Base-by-base conservation (phyloP, 225 moss, liverwort and hornwort species). In the Bryum argenteum region DNA sequence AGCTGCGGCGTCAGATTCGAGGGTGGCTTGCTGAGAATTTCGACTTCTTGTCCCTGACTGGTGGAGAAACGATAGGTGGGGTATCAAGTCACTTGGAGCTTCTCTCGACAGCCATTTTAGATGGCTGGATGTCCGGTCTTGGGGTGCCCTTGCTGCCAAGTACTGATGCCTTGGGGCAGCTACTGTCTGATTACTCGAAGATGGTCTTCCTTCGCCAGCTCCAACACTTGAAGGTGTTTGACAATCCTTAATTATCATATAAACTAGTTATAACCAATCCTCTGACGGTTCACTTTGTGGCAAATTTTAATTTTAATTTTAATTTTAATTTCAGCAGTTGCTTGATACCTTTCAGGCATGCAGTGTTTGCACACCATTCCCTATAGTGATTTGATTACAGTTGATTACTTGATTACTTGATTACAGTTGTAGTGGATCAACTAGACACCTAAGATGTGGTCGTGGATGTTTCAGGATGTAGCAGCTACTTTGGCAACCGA, bases 81-180 rank as follows among this genome's bases (percentile, higher is more conserved):
- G 92, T 89, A 48, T 92, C 91, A 41, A 81, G 81, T 60, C 94
- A 94, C 71, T 81, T 99, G 73, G 98, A 99, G 80, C 74, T 85
- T 12, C 91, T 99, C 48, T 94, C 98, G 19, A 99, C 98, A 59
- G 94, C 98, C 61, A 91, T 99, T 70, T 81, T 99, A 78, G 98
- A 99, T 78, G 98, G 98, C 26, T 99, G 98, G 98, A 99, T 99
- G 98, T 92, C 98, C 37, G 98, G 98, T 54, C 91, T 99, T 28
- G 98, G 98, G 40, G 91, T 99, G 22, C 89, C 98, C 6, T 85
- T 89, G 38, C 82, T 84, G 53, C 94, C 92, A 22, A 93, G 91
- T 65, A 94, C 98, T 18, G 98, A 99, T 78, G 94, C 94, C 20
- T 85, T 99, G 40, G 98, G 98, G 19, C 98, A 99, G 74, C 82